Conservation (phyloP, 2,329 filamentous ascomycete genomes). For the Exophiala sp. region DNA sequence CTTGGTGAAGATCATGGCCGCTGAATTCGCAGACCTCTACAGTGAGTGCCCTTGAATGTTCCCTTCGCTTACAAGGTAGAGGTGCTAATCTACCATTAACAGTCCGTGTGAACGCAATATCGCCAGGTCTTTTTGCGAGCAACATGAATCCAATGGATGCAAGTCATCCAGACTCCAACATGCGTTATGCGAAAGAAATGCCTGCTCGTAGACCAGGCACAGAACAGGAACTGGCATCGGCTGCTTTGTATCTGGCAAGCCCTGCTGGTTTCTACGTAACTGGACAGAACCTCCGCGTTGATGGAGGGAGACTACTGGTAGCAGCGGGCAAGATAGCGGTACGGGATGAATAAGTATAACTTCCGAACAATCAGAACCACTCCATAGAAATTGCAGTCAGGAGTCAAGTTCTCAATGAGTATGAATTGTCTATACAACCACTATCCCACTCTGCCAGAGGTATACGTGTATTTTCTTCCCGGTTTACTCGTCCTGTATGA, state of each 20-base stretch:
- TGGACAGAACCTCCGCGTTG: constrained; percentile 1
- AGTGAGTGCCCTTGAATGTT: neutral
- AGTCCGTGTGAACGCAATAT: constrained; percentile 3
- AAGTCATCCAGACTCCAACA: constrained; percentile 2
- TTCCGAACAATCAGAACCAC: no score
- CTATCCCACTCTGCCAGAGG: no score
- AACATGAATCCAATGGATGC: constrained; percentile 2
- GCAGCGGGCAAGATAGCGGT: neutral
- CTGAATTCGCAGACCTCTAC: constrained; percentile 4
- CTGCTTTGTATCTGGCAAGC: neutral
- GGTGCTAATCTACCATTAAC: neutral
- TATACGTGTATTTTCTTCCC: no score
- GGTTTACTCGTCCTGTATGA: no score
- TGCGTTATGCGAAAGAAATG: constrained; percentile 1
- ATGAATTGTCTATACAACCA: no score
- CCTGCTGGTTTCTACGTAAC: neutral
- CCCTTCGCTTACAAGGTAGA: neutral
- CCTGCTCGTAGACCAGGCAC: neutral
- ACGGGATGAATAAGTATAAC: neutral
- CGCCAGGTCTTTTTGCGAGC: constrained; percentile 1
- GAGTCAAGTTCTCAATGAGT: no score
- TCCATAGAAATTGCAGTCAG: no score
- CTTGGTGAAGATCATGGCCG: constrained; percentile 4
- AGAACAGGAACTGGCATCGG: neutral
- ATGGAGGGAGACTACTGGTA: constrained; percentile 1